Percentiles rank a stretch among this genome's conserved stretches.
These are phyloP conservation scores for Ceratobasidium sp. DNA, from an alignment of 1,284 basidiomycete species.

Conservation along the genomic window DNA sequence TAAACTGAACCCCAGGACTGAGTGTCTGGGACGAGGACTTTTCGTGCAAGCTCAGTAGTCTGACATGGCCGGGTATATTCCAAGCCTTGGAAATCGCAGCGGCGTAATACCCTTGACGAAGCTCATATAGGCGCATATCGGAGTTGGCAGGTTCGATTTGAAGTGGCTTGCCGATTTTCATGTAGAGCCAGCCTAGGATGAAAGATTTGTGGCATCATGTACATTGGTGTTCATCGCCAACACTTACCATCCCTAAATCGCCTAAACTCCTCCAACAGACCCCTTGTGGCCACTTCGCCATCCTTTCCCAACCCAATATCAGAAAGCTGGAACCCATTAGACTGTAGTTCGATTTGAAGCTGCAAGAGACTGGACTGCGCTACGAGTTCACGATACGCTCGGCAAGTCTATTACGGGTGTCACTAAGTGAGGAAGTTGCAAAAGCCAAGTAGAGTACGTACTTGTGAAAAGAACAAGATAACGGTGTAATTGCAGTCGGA, in stretches of 20 bases:
- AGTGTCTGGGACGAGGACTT: background rate
- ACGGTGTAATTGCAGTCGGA: background rate
- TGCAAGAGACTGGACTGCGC: background rate
- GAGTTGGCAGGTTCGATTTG: background rate
- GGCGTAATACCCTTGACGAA: constrained; percentile 25
- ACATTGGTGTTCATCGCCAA: too few species aligned
- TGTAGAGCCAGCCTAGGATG: constrained; percentile 33
- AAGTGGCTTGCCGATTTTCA: constrained; percentile 10
- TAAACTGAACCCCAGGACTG: constrained; percentile 9
- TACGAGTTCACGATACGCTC: background rate
- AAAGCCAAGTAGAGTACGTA: too few species aligned
- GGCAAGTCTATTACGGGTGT: constrained; percentile 33
- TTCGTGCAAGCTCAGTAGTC: background rate
- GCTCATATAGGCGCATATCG: constrained; percentile 28
- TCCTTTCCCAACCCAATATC: background rate
- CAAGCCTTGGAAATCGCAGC: constrained; percentile 5
- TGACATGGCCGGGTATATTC: constrained; percentile 9
- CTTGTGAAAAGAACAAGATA: background rate
- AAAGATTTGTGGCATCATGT: too few species aligned
- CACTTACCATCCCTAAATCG: constrained; percentile 23
- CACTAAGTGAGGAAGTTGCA: too few species aligned
- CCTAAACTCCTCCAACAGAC: constrained; percentile 13
- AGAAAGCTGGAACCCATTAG: constrained; percentile 14
- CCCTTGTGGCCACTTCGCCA: background rate
- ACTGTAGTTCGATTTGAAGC: constrained; percentile 10